Percentiles rank a stretch among this genome's conserved stretches.
These are phyloP conservation scores for Phyllachora maydis DNA, from an alignment of 2,329 filamentous ascomycete species.

Conservation along the genomic window DNA sequence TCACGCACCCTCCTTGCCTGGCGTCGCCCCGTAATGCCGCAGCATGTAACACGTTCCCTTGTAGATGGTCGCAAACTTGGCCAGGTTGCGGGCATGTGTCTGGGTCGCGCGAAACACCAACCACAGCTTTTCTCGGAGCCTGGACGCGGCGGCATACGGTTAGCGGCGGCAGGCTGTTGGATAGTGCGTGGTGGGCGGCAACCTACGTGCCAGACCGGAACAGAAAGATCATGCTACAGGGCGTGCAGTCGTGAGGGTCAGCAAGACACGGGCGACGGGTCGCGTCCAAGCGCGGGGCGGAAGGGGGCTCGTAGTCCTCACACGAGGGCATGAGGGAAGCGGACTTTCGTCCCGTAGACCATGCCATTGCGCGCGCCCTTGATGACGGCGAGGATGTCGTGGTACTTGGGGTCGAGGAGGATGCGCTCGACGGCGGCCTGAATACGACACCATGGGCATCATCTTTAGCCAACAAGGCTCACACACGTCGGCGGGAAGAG, in stretches of 20 bases:
- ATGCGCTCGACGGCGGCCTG: constrained; percentile 55
- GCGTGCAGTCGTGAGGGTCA: no score
- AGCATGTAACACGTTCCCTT: constrained; percentile 64
- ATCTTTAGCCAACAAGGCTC: not conserved
- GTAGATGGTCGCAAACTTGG: constrained; percentile 79
- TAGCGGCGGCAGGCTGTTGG: constrained; percentile 1
- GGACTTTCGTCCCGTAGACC: constrained; percentile 92
- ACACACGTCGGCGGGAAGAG: not conserved
- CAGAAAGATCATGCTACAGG: constrained; percentile 71
- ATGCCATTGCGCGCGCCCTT: constrained; percentile 94
- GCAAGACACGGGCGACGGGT: no score
- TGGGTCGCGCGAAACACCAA: constrained; percentile 72
- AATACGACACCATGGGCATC: constrained; percentile 1
- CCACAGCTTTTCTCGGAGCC: constrained; percentile 52
- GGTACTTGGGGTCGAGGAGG: constrained; percentile 65
- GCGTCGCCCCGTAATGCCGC: constrained; percentile 34
- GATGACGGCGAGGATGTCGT: constrained; percentile 64
- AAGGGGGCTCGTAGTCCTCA: constrained; percentile 13
- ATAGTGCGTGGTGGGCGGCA: constrained; percentile 1
- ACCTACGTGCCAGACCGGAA: constrained; percentile 78
- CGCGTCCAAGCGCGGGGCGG: not conserved
- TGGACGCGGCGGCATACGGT: constrained; percentile 6
- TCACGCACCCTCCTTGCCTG: constrained; percentile 33
- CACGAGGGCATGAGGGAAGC: constrained; percentile 93
- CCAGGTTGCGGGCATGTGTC: constrained; percentile 81